Conservation (phyloP, 345 rosid genomes). For the Acer negundo region DNA sequence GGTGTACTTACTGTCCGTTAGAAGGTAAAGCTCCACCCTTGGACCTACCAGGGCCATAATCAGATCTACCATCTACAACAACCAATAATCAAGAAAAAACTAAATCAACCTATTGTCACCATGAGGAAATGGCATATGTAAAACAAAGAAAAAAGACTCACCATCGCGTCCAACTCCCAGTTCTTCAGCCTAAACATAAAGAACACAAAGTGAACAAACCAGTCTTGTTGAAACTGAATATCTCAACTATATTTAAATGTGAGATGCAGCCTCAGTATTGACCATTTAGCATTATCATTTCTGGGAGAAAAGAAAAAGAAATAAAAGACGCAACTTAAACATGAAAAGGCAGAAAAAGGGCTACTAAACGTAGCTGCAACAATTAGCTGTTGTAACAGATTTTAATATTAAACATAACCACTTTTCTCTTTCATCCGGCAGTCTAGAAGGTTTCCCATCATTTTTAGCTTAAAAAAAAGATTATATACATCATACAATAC, state of each 20-base stretch:
- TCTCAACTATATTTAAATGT: conserved; percentile 21
- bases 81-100: background rate
- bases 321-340: conserved; percentile 21
- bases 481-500: background rate
- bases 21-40: conserved; percentile 35
- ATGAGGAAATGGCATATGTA: background rate
- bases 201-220: conserved; percentile 33
- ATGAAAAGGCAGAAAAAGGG: conserved; percentile 7
- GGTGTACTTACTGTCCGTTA: conserved; percentile 41
- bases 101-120: background rate
- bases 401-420: background rate
- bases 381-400: background rate
- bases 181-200: conserved; percentile 46
- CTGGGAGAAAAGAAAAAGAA: conserved; percentile 11
- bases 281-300: conserved; percentile 16
- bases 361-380: background rate
- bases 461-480: background rate
- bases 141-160: conserved; percentile 21
- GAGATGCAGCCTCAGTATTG: conserved; percentile 17
- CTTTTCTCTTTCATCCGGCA: background rate
- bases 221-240: conserved; percentile 23
- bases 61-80: conserved; percentile 47
- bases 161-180: conserved; percentile 42
- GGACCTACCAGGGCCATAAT: conserved; percentile 31
- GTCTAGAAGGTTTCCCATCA: background rate